These are phyloP conservation scores for Salix dunnii DNA, from an alignment of 345 rosid genomes.

Conservation along the genomic window DNA sequence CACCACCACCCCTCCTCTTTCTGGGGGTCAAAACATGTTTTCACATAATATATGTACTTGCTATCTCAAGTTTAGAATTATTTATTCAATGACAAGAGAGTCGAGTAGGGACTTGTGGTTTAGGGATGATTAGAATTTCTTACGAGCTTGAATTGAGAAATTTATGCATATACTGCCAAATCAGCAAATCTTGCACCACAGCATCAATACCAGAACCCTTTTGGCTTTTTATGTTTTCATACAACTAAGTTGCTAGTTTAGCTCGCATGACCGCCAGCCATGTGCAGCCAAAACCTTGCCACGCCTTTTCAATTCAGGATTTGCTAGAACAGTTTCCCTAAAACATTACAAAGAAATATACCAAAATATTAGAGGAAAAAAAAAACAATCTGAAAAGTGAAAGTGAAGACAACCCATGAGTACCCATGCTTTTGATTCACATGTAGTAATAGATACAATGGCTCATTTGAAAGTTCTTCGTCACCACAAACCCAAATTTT, in stretches of 20 bases:
- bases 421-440: constrained; percentile 40
- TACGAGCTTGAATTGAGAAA: not conserved
- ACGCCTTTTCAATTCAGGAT: constrained; percentile 4
- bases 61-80: not conserved
- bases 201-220: not conserved
- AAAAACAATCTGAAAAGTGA: not conserved
- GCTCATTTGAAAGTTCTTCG: constrained; percentile 23
- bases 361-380: not conserved
- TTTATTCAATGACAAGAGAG: not conserved
- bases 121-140: not conserved
- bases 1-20: not conserved
- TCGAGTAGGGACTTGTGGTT: not conserved
- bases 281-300: constrained; percentile 13
- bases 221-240: not conserved
- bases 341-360: constrained; percentile 1
- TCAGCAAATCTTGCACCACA: not conserved
- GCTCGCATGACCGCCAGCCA: constrained; percentile 8
- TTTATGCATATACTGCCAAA: not conserved
- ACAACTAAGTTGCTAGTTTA: not conserved
- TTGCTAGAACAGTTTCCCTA: constrained; percentile 13
- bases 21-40: not conserved
- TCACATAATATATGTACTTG: too few relatives aligned
- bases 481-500: constrained; percentile 23
- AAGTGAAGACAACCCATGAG: constrained; percentile 38
- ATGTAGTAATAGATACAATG: constrained; percentile 16